Evolutionary conservation across 2,329 filamentous ascomycete species (phyloP), one percentile per base, ranked within the genome.

Genomic region (Diaporthe batatas): DNA sequence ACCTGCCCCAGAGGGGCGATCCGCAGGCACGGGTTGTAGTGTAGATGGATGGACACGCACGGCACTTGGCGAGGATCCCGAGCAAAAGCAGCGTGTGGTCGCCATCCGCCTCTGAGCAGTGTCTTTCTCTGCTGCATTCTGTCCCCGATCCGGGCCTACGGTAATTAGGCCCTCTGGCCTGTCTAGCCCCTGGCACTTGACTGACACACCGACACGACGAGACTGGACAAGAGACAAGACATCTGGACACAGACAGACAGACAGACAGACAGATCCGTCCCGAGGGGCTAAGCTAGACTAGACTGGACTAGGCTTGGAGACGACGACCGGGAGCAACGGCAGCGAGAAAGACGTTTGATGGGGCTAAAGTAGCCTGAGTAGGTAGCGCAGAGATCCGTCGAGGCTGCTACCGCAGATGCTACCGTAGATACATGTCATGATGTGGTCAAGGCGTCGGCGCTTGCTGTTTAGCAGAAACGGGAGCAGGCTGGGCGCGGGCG

Each of bases 271-370:
- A 51, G 32, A 6, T 54, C 14, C 47, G 64, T 42, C 25, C 47
- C 64, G n/a, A 21, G 34, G 39, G 39, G 16, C 39, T 42, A 42
- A 14, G 39, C 39, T 42, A 68, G 64, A 55, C 51, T 54, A 42
- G 51, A 47, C 34, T 29, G 5, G 29, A 29, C 29, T 29, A 29
- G 29, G 5, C 29, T 29, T 3, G 29, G 5, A 29, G 29, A 70
- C 55, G 39, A 39, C 14, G 47, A 18, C 55, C 42, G 55, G 55
- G 55, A 59, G 55, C 55, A 53, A 64, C 39, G 68, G 68, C 55
- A 39, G 49, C 42, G 54, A 51, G 54, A 36, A 70, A 59, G 55
- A 62, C 57, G 68, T 62, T 62, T 62, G 68, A 59, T 70, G 68
- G 34, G 51, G 32, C 54, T 70, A 59, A 34, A 70, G 29, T n/a